phyloP scores from a whole-genome alignment of 176 grass and related monocot species.

The Aegilops sharonensis region DNA sequence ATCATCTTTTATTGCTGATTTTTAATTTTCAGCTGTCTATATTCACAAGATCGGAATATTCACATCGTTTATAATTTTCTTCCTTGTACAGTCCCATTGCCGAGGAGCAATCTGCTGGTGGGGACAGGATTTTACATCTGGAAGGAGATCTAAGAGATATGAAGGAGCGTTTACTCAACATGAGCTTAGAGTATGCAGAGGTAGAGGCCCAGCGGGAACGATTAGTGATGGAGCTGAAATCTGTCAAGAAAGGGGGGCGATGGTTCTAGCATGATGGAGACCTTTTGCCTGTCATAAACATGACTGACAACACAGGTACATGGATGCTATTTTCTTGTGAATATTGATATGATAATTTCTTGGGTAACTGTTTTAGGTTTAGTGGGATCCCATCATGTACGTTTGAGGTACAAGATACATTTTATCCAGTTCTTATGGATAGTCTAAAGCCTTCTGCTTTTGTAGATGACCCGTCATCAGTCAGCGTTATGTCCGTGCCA shows the following conservation, averaged over 20 bases:
- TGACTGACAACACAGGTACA: constrained; percentile 35
- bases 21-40: neutral
- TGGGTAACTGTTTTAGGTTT: neutral
- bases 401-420: neutral
- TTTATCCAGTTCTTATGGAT: neutral
- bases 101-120: constrained; percentile 27
- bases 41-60: constrained; percentile 1
- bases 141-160: constrained; percentile 91
- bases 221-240: constrained; percentile 88
- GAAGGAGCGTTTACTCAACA: constrained; percentile 73
- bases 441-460: constrained; percentile 17
- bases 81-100: constrained; percentile 27
- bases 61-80: neutral
- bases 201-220: constrained; percentile 85
- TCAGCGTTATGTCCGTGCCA: neutral
- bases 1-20: neutral
- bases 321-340: constrained; percentile 11
- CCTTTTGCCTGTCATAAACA: constrained; percentile 28
- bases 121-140: constrained; percentile 49
- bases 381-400: neutral
- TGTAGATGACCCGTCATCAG: constrained; percentile 10
- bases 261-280: constrained; percentile 62
- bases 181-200: constrained; percentile 91
- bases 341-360: constrained; percentile 26
- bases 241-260: constrained; percentile 54